Conservation (phyloP, 2,329 filamentous ascomycete species). For the Sphaceloma murrayae region DNA sequence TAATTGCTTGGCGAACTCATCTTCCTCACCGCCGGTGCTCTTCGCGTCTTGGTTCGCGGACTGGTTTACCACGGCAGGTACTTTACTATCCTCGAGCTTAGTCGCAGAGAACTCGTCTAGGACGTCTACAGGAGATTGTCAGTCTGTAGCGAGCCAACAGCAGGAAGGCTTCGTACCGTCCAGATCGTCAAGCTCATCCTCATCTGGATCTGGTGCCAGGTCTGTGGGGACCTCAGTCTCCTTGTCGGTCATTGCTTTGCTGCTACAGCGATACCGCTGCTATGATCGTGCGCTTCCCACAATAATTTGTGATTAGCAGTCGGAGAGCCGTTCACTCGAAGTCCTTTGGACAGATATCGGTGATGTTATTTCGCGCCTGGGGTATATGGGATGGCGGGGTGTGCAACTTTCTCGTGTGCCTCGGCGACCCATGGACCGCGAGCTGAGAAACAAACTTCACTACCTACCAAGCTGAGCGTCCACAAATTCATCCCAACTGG, state of each 20-base stretch:
- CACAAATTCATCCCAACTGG: neutral
- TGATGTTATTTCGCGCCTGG: too few relatives aligned
- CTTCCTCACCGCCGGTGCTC: constrained; percentile 41
- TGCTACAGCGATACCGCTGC: neutral
- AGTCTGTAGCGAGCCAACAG: too few relatives aligned
- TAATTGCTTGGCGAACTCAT: constrained; percentile 76
- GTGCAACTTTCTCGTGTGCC: too few relatives aligned
- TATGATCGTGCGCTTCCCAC: too few relatives aligned
- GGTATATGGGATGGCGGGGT: too few relatives aligned
- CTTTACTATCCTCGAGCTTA: constrained; percentile 44
- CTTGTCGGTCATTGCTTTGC: constrained; percentile 24
- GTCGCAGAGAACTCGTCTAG: constrained; percentile 78
- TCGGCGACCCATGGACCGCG: too few relatives aligned
- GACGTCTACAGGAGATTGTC: constrained; percentile 56
- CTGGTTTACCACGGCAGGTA: constrained; percentile 24
- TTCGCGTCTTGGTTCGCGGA: constrained; percentile 24
- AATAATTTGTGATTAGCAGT: neutral
- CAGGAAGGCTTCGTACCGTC: too few relatives aligned
- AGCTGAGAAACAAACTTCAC: too few relatives aligned
- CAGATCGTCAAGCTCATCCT: constrained; percentile 83
- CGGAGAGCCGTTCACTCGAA: too few relatives aligned
- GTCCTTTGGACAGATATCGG: too few relatives aligned
- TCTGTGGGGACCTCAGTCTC: constrained; percentile 22
- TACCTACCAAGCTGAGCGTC: too few relatives aligned
- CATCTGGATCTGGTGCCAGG: constrained; percentile 67